These are phyloP conservation scores for Dryas alaskensis DNA, from an alignment of 306 rosid genomes.

Conservation along the genomic window DNA sequence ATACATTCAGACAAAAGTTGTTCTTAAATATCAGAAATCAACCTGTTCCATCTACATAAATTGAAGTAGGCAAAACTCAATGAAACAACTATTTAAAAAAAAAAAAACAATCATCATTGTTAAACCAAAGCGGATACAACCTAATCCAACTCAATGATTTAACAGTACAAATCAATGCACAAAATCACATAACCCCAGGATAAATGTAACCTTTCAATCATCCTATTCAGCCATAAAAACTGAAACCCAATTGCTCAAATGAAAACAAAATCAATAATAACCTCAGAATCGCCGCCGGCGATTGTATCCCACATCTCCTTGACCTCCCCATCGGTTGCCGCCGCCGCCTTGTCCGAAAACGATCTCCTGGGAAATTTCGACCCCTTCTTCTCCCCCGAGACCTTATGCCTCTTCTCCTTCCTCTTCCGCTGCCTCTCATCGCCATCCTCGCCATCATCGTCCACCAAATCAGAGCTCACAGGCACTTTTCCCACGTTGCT, in stretches of 20 bases:
- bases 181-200: not conserved
- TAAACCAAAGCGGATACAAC: no score
- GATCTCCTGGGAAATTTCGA: slow-evolving; percentile 55
- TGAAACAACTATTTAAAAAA: not conserved
- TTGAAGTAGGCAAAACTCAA: not conserved
- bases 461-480: slow-evolving; percentile 51
- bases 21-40: not conserved
- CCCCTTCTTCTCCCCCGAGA: slow-evolving; percentile 51
- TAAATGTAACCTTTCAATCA: not conserved
- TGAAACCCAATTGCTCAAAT: not conserved
- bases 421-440: slow-evolving; percentile 47
- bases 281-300: slow-evolving; percentile 91
- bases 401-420: slow-evolving; percentile 69
- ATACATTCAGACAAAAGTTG: not conserved
- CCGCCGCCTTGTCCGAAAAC: slow-evolving; percentile 58
- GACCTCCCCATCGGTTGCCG: slow-evolving; percentile 83
- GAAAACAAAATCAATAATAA: slow-evolving; percentile 7
- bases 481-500: slow-evolving; percentile 38
- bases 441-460: slow-evolving; percentile 46
- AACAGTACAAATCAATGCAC: not conserved
- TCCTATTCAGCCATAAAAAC: not conserved
- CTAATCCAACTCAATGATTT: not conserved
- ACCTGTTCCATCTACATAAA: not conserved
- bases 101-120: not conserved
- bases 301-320: slow-evolving; percentile 96